Evolutionary conservation across 73 alveolate genomes (phyloP).

Genomic region (Tetrahymena malaccensis): DNA sequence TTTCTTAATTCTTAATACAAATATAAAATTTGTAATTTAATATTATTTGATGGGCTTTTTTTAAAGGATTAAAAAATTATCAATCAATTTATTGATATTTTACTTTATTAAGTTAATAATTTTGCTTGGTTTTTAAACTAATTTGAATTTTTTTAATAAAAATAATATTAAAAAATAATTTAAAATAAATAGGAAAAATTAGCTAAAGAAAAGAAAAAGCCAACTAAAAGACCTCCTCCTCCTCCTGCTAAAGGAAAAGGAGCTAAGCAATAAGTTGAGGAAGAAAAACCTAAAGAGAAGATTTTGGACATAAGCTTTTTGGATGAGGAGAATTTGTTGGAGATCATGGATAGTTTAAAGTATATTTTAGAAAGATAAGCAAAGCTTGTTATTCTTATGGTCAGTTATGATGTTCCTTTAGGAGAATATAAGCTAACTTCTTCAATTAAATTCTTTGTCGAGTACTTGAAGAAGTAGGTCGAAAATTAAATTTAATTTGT

Average conservation of each 20-base stretch:
- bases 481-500: constrained; percentile 29
- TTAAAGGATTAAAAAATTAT: too few species aligned
- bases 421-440: constrained; percentile 42
- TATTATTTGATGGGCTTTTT: too few species aligned
- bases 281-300: constrained; percentile 10
- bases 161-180: too few species aligned
- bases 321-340: constrained; percentile 14
- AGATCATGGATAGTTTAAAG: constrained; percentile 6
- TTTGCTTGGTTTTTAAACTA: too few species aligned
- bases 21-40: too few species aligned
- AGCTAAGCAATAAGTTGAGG: background rate
- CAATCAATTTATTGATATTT: too few species aligned
- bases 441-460: constrained; percentile 29
- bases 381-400: constrained; percentile 12
- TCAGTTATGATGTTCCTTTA: constrained; percentile 34
- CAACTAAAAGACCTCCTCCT: constrained; percentile 16
- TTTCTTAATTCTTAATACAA: too few species aligned
- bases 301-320: constrained; percentile 22
- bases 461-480: constrained; percentile 23
- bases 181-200: constrained; percentile 31
- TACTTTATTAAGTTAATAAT: too few species aligned
- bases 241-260: background rate
- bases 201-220: constrained; percentile 35
- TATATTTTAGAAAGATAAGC: constrained; percentile 31
- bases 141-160: too few species aligned